Conservation (phyloP, 2,329 filamentous ascomycete genomes). For the Didymella glomerata region DNA sequence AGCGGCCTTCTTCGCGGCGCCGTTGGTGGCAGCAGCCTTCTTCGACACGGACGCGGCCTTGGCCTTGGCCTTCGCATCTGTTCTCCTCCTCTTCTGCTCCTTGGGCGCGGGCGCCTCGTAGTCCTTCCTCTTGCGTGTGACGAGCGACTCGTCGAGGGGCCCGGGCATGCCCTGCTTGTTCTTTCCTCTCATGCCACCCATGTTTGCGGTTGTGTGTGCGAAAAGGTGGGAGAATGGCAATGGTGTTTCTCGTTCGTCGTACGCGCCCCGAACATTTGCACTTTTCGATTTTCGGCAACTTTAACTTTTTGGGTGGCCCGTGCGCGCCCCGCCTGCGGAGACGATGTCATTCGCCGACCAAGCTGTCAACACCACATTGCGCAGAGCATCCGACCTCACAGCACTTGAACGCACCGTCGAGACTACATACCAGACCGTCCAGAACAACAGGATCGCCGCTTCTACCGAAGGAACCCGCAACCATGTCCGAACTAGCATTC, state of each 20-base stretch:
- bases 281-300: neutral
- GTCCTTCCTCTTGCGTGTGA: slow-evolving; percentile 87
- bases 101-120: slow-evolving; percentile 61
- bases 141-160: slow-evolving; percentile 77
- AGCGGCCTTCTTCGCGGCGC: slow-evolving; percentile 35
- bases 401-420: neutral
- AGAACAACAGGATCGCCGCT: neutral
- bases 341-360: slow-evolving; percentile 42
- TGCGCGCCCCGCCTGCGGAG: slow-evolving; percentile 7
- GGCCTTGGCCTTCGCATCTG: slow-evolving; percentile 48
- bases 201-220: slow-evolving; percentile 51
- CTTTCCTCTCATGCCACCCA: slow-evolving; percentile 92
- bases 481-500: slow-evolving; percentile 75
- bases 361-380: slow-evolving; percentile 17
- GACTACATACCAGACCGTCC: no score
- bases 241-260: slow-evolving; percentile 21
- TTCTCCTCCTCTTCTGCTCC: slow-evolving; percentile 67
- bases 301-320: no score
- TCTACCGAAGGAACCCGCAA: slow-evolving; percentile 5
- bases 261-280: slow-evolving; percentile 33
- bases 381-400: neutral
- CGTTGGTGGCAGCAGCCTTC: slow-evolving; percentile 54
- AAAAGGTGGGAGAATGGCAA: slow-evolving; percentile 4
- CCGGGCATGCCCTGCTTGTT: slow-evolving; percentile 92
- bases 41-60: slow-evolving; percentile 35